A percentile compares a stretch with the other conserved stretches of the same genome.
Conservation (phyloP, 495 filamentous ascomycete species). For the Penicillium daleae region DNA sequence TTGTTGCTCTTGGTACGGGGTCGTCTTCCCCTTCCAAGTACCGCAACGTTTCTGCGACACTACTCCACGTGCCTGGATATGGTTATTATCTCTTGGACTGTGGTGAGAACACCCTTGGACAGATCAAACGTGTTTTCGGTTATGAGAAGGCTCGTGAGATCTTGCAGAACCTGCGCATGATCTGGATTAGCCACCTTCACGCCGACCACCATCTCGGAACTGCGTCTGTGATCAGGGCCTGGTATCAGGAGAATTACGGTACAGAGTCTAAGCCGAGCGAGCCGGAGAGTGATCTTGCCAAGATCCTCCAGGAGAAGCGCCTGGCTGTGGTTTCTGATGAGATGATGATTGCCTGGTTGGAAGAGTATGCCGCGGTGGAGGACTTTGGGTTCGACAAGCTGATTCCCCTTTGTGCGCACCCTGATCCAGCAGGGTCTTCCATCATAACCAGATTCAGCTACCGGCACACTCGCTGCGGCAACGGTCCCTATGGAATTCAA, state of each 20-base stretch:
- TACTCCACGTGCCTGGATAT: constrained; percentile 78
- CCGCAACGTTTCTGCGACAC: constrained; percentile 89
- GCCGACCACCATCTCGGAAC: constrained; percentile 96
- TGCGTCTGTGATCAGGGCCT: constrained; percentile 74
- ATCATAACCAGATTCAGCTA: constrained; percentile 35
- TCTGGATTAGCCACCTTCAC: constrained; percentile 95
- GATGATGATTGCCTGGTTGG: constrained; percentile 71
- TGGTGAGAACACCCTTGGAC: constrained; percentile 93
- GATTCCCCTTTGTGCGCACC: constrained; percentile 47
- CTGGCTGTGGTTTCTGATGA: constrained; percentile 64
- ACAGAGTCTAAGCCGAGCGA: constrained; percentile 26
- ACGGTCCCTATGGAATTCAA: constrained; percentile 31
- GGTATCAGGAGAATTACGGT: constrained; percentile 61
- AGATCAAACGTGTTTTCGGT: constrained; percentile 74
- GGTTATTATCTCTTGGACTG: constrained; percentile 89
- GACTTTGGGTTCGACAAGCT: constrained; percentile 70
- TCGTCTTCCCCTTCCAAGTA: constrained; percentile 88
- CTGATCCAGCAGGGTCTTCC: constrained; percentile 14
- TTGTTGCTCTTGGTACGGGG: constrained; percentile 87
- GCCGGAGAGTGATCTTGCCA: constrained; percentile 33
- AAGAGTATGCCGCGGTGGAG: constrained; percentile 78
- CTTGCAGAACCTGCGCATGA: constrained; percentile 74
- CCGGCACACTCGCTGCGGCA: constrained; percentile 35
- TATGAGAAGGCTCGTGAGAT: constrained; percentile 65
- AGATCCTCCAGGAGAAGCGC: constrained; percentile 49